These are phyloP conservation scores for Phylloporus arenicola DNA, from an alignment of 768 basidiomycete species.

Conservation along the genomic window DNA sequence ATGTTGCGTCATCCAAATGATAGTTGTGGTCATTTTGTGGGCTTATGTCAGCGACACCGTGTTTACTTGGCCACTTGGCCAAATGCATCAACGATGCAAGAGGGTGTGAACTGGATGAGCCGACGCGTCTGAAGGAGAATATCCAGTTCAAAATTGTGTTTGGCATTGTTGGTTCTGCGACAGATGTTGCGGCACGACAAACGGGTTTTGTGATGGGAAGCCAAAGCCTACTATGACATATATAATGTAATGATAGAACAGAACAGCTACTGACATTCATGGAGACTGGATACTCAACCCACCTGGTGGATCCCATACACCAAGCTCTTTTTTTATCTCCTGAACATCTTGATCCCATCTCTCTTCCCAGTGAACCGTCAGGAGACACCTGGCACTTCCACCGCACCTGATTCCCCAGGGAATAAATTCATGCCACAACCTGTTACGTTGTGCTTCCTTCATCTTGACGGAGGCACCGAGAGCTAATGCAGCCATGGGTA, in stretches of 20 bases:
- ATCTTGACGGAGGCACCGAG: constrained; percentile 43
- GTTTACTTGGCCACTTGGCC: no score
- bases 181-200: no score
- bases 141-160: no score
- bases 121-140: no score
- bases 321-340: constrained; percentile 80
- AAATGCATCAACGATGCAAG: no score
- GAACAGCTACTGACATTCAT: not conserved
- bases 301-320: constrained; percentile 74
- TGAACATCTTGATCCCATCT: constrained; percentile 81
- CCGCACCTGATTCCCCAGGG: constrained; percentile 92
- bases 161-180: no score
- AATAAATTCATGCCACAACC: constrained; percentile 75
- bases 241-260: not conserved
- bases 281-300: constrained; percentile 17
- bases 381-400: constrained; percentile 63
- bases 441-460: constrained; percentile 39
- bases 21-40: no score
- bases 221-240: not conserved
- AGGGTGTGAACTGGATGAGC: no score
- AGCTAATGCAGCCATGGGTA: constrained; percentile 83
- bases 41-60: no score
- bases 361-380: constrained; percentile 95
- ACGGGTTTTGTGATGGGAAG: no score
- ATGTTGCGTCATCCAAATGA: no score